Percentiles rank a stretch among this genome's conserved stretches.
These are phyloP conservation scores for Fusarium coffeatum DNA, from an alignment of 2,329 filamentous ascomycete genomes.

Conservation along the genomic window DNA sequence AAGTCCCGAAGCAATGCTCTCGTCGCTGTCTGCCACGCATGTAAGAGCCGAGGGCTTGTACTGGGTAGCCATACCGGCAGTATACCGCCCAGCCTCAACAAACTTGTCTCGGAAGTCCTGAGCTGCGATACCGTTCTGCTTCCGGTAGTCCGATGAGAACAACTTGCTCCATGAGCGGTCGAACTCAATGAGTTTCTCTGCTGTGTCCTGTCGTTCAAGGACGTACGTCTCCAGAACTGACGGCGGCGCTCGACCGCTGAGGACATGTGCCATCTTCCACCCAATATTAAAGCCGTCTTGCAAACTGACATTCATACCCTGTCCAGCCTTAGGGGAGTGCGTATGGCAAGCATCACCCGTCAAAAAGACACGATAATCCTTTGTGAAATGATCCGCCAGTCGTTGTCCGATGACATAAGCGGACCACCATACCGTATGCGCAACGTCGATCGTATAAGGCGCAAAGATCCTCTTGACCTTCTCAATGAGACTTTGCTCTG, in stretches of 20 bases:
- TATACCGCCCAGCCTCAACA: constrained; percentile 36
- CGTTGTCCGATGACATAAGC: constrained; percentile 73
- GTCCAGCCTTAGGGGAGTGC: constrained; percentile 70
- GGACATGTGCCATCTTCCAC: constrained; percentile 64
- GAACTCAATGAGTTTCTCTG: constrained; percentile 59
- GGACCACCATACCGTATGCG: constrained; percentile 42
- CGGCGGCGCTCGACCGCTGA: constrained; percentile 44
- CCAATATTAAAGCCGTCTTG: constrained; percentile 69
- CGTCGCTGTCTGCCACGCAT: accelerated
- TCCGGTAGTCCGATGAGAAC: constrained; percentile 36
- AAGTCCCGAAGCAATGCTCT: not conserved
- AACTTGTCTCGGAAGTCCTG: constrained; percentile 37
- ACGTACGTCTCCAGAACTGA: constrained; percentile 60
- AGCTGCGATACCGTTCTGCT: constrained; percentile 2
- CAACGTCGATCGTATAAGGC: constrained; percentile 62
- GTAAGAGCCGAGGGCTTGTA: constrained; percentile 25
- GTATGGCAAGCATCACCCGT: constrained; percentile 71
- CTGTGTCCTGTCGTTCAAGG: constrained; percentile 61
- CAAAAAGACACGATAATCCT: constrained; percentile 71
- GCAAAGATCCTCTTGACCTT: constrained; percentile 64
- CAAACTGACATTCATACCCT: constrained; percentile 79
- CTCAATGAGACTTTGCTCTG: constrained; percentile 45
- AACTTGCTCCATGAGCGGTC: constrained; percentile 50
- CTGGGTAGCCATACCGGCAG: constrained; percentile 31
- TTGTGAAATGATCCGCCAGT: constrained; percentile 52